A percentile compares a stretch with the other conserved stretches of the same genome.
phyloP scores from a whole-genome alignment of 768 basidiomycete genomes.

The Lepiota brunneoincarnata region DNA sequence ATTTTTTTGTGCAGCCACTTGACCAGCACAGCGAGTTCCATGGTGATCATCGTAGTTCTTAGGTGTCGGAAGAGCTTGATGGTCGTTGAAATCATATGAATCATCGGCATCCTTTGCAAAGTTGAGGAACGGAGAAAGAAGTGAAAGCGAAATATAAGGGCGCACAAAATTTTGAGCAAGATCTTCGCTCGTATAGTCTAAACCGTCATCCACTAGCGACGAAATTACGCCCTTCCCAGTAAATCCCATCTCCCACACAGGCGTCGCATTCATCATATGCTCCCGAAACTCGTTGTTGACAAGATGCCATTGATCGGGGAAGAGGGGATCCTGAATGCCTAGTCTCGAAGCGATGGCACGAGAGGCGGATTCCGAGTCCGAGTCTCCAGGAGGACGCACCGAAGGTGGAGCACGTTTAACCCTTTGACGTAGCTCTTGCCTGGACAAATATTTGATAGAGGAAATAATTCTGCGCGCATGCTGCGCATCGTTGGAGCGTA shows the following conservation, averaged over 20 bases:
- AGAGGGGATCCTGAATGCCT: constrained; percentile 78
- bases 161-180: constrained; percentile 90
- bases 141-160: constrained; percentile 14
- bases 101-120: constrained; percentile 71
- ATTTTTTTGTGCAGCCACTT: constrained; percentile 92
- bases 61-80: constrained; percentile 82
- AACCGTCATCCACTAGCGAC: constrained; percentile 91
- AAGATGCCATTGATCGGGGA: constrained; percentile 90
- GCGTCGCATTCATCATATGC: constrained; percentile 90
- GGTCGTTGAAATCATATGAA: constrained; percentile 97
- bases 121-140: constrained; percentile 27
- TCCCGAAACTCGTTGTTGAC: constrained; percentile 82
- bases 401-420: constrained; percentile 74
- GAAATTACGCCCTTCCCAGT: constrained; percentile 85
- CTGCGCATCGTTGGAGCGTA: constrained; percentile 40
- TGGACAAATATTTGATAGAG: constrained; percentile 58
- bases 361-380: constrained; percentile 30
- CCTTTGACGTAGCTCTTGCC: constrained; percentile 65
- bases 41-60: constrained; percentile 90
- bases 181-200: constrained; percentile 88
- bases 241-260: constrained; percentile 87
- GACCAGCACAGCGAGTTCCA: constrained; percentile 96
- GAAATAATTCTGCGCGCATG: constrained; percentile 44
- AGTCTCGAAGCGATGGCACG: constrained; percentile 55
- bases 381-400: constrained; percentile 29